Percentiles rank a stretch among this genome's conserved stretches.
Evolutionary conservation across 331 rosid species (phyloP).

Genomic region (Saraca asoca): DNA sequence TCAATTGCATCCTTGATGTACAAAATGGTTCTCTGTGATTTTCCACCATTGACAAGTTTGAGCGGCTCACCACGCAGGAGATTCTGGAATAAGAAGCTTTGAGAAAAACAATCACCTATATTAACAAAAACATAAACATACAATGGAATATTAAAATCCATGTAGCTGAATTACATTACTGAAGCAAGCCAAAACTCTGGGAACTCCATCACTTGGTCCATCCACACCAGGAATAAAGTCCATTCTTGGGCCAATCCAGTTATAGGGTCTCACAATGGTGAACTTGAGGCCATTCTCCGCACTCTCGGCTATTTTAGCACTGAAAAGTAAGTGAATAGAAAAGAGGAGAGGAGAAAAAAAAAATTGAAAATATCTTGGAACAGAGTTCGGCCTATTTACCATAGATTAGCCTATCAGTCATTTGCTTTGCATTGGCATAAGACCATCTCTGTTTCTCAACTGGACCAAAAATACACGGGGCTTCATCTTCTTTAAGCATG

Average conservation of each 20-base stretch:
- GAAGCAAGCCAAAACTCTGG: constrained; percentile 87
- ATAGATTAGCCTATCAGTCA: constrained; percentile 82
- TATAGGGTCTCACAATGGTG: constrained; percentile 78
- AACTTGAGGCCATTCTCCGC: constrained; percentile 80
- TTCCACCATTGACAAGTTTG: constrained; percentile 87
- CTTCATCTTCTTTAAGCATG: constrained; percentile 64
- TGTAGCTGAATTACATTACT: constrained; percentile 60
- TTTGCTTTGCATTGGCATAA: constrained; percentile 87
- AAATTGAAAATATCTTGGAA: constrained; percentile 16
- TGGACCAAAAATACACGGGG: constrained; percentile 83
- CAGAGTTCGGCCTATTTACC: constrained; percentile 43
- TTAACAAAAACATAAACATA: constrained; percentile 1
- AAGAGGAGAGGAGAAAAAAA: background rate
- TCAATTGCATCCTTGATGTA: constrained; percentile 86
- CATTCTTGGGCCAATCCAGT: constrained; percentile 91
- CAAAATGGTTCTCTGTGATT: constrained; percentile 72
- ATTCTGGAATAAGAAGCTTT: constrained; percentile 53
- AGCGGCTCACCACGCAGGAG: constrained; percentile 86
- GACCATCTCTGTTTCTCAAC: constrained; percentile 89
- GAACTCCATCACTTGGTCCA: constrained; percentile 90
- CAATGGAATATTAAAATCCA: background rate
- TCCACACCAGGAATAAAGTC: constrained; percentile 93
- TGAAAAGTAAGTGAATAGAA: constrained; percentile 25
- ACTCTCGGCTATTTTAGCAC: constrained; percentile 58
- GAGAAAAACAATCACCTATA: constrained; percentile 26